A percentile compares a stretch with the other conserved stretches of the same genome.
Evolutionary conservation across 306 rosid species (phyloP).

Genomic region (Leucaena leucocephala): DNA sequence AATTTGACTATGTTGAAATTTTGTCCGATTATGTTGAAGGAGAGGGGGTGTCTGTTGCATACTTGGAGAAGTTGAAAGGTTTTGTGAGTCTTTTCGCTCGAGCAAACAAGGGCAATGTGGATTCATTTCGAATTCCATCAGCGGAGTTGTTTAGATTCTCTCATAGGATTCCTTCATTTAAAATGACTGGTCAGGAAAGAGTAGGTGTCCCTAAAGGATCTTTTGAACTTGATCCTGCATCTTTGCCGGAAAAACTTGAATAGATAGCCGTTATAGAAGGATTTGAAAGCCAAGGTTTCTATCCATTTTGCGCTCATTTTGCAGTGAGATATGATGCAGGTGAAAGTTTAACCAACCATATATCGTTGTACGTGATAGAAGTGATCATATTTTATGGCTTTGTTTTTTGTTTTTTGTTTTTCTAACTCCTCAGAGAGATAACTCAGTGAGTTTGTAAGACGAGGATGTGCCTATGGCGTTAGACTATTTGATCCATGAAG

Average conservation of each 20-base stretch:
- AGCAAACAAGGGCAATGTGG: slow-evolving; percentile 38
- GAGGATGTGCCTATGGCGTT: background rate
- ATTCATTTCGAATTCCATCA: slow-evolving; percentile 47
- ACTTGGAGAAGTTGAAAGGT: slow-evolving; percentile 72
- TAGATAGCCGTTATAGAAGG: slow-evolving; percentile 42
- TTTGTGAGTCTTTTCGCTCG: slow-evolving; percentile 70
- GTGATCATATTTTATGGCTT: background rate
- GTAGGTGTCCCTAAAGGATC: slow-evolving; percentile 70
- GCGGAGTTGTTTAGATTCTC: slow-evolving; percentile 75
- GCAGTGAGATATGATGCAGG: background rate
- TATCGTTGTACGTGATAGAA: background rate
- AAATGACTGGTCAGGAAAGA: slow-evolving; percentile 77
- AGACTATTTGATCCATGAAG: background rate
- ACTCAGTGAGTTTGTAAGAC: too few relatives aligned
- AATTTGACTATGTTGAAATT: slow-evolving; percentile 68
- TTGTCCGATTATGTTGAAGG: slow-evolving; percentile 61
- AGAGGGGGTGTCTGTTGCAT: slow-evolving; percentile 68
- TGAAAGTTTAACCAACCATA: background rate
- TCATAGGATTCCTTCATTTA: slow-evolving; percentile 80
- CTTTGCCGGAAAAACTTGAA: slow-evolving; percentile 53
- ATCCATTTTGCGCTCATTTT: background rate
- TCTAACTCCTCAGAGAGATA: background rate
- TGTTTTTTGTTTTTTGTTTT: too few relatives aligned
- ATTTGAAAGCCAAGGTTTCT: slow-evolving; percentile 29
- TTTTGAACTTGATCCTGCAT: slow-evolving; percentile 79